A percentile compares a stretch with the other conserved stretches of the same genome.
Evolutionary conservation across 2,329 filamentous ascomycete species (phyloP).

Genomic region (Aspergillus puulaauensis): DNA sequence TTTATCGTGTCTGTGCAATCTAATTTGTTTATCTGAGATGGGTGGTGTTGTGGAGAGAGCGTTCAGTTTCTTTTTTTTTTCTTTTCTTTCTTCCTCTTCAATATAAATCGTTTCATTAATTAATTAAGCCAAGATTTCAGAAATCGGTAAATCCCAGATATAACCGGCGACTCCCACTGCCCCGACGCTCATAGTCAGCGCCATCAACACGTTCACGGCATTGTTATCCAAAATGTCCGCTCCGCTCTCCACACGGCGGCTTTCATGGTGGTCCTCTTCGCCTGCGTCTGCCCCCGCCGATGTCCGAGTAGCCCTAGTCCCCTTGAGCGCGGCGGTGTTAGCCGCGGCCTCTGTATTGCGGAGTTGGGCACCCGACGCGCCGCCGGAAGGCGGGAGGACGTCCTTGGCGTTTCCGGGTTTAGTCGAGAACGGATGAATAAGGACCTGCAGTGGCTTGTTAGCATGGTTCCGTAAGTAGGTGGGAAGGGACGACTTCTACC

Average conservation of each 20-base stretch:
- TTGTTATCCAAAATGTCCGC: slow-evolving; percentile 86
- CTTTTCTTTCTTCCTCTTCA: background rate
- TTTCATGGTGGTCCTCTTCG: slow-evolving; percentile 49
- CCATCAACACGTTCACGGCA: slow-evolving; percentile 92
- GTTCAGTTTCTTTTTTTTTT: too few species aligned
- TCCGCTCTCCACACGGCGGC: slow-evolving; percentile 66
- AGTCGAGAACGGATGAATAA: slow-evolving; percentile 27
- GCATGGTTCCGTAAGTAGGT: background rate
- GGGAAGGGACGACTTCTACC: slow-evolving; percentile 37
- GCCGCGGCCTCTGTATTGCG: slow-evolving; percentile 28
- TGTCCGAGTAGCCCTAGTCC: slow-evolving; percentile 17
- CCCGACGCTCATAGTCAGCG: slow-evolving; percentile 72
- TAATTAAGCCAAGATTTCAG: slow-evolving; percentile 1
- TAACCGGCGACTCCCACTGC: slow-evolving; percentile 62
- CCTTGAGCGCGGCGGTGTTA: slow-evolving; percentile 29
- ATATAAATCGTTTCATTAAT: background rate
- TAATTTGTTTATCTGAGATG: background rate
- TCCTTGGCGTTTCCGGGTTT: slow-evolving; percentile 19
- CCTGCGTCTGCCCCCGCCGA: slow-evolving; percentile 16
- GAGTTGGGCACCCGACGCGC: slow-evolving; percentile 23
- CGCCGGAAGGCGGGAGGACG: background rate
- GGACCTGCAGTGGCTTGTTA: slow-evolving; percentile 1
- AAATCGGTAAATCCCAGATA: slow-evolving; percentile 29
- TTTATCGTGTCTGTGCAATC: background rate
- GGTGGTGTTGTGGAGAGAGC: background rate